A percentile compares a stretch with the other conserved stretches of the same genome.
These are phyloP conservation scores for Delitschia confertaspora DNA, from an alignment of 495 filamentous ascomycete genomes.

Conservation along the genomic window DNA sequence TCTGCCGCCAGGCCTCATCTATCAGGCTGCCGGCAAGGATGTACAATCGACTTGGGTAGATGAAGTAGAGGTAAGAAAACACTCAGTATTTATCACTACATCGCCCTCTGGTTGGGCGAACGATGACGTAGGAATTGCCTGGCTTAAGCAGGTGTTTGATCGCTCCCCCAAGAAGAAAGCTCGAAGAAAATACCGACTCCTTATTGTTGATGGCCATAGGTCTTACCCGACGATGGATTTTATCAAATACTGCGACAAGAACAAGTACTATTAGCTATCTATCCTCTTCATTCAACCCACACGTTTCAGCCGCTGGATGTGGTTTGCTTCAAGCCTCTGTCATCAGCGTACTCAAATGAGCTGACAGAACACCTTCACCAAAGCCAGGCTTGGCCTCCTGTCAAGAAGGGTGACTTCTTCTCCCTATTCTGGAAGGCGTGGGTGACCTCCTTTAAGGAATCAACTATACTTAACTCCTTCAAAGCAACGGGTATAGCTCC, in stretches of 20 bases:
- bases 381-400: no score
- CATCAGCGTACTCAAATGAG: conserved; percentile 4
- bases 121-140: conserved; percentile 17
- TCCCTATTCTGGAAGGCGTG: no score
- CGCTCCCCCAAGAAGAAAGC: conserved; percentile 7
- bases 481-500: no score
- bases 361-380: no score
- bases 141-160: conserved; percentile 23
- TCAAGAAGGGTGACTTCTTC: no score
- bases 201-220: conserved; percentile 19
- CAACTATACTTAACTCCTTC: no score
- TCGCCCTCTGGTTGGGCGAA: conserved; percentile 23
- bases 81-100: no score
- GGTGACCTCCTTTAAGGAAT: no score
- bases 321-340: conserved; percentile 8
- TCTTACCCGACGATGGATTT: conserved; percentile 18
- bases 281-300: conserved; percentile 21
- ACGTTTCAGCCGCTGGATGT: conserved; percentile 23
- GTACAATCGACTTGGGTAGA: conserved; percentile 12
- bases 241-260: conserved; percentile 10
- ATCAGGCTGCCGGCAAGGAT: conserved; percentile 6
- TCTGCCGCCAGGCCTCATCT: conserved; percentile 21
- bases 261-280: conserved; percentile 11
- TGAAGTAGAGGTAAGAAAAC: conserved; percentile 9
- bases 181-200: conserved; percentile 11